These are phyloP conservation scores for Mycena venus DNA, from an alignment of 768 basidiomycete species.

Conservation along the genomic window DNA sequence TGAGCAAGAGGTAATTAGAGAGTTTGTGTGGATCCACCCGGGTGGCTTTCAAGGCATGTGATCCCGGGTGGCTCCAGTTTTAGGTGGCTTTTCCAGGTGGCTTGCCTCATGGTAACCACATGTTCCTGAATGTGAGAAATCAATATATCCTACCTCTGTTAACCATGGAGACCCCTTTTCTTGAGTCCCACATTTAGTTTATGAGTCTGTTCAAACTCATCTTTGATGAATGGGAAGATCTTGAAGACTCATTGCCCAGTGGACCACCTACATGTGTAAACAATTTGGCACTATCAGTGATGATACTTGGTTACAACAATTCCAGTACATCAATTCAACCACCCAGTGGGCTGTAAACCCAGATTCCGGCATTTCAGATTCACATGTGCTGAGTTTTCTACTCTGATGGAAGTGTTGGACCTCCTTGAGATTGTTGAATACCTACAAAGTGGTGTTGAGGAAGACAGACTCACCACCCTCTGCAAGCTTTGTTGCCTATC, in stretches of 20 bases:
- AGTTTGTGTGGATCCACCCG: too few relatives aligned
- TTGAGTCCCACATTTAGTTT: too few relatives aligned
- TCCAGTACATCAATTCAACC: background rate
- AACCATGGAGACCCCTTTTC: too few relatives aligned
- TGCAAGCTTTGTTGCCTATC: constrained; percentile 3
- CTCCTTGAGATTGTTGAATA: background rate
- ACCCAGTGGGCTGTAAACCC: background rate
- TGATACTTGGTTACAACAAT: background rate
- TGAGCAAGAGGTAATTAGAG: too few relatives aligned
- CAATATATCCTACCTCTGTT: too few relatives aligned
- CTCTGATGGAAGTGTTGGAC: background rate
- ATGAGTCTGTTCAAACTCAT: too few relatives aligned
- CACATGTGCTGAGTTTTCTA: background rate
- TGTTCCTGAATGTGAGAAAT: too few relatives aligned
- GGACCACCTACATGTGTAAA: background rate
- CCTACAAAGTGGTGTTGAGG: background rate
- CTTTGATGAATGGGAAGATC: too few relatives aligned
- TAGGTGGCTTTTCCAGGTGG: too few relatives aligned
- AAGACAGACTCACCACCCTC: background rate
- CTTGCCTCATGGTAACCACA: too few relatives aligned
- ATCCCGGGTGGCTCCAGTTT: too few relatives aligned
- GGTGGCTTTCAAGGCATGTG: too few relatives aligned
- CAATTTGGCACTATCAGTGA: background rate
- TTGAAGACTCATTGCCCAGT: background rate
- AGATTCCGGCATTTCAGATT: background rate